Percentiles rank a stretch among this genome's conserved stretches.
Evolutionary conservation across 495 filamentous ascomycete species (phyloP).

Genomic region (Cercophora samala): DNA sequence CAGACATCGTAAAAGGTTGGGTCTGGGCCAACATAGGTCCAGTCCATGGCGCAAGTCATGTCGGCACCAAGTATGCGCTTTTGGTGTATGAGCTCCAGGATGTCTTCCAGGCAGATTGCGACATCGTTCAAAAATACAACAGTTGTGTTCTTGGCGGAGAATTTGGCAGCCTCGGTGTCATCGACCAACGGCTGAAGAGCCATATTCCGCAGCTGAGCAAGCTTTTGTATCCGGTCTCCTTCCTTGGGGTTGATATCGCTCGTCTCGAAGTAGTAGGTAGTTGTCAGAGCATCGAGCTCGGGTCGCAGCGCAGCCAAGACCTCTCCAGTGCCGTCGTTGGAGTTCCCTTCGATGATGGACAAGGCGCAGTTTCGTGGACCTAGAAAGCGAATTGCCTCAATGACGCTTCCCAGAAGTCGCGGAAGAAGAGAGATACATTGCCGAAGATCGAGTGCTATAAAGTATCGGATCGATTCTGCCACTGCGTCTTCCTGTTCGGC

Average conservation of each 20-base stretch:
- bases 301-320: constrained; percentile 37
- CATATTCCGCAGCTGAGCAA: constrained; percentile 46
- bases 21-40: constrained; percentile 38
- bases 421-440: constrained; percentile 43
- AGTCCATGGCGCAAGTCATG: constrained; percentile 56
- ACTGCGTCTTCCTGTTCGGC: constrained; percentile 50
- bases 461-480: constrained; percentile 55
- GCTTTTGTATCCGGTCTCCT: constrained; percentile 37
- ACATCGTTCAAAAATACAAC: constrained; percentile 53
- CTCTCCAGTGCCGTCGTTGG: constrained; percentile 50
- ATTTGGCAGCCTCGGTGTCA: constrained; percentile 7
- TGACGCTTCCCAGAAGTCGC: constrained; percentile 44
- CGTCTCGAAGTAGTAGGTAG: constrained; percentile 36
- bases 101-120: constrained; percentile 49
- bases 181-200: constrained; percentile 40
- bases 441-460: constrained; percentile 50
- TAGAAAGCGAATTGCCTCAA: constrained; percentile 48
- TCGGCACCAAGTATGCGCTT: constrained; percentile 41
- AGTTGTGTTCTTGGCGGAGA: constrained; percentile 33
- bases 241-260: constrained; percentile 39
- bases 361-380: constrained; percentile 47
- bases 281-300: constrained; percentile 35
- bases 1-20: constrained; percentile 53
- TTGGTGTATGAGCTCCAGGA: constrained; percentile 52
- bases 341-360: constrained; percentile 51